phyloP scores from a whole-genome alignment of 305 asterid genomes.

The Salvia sclarea region DNA sequence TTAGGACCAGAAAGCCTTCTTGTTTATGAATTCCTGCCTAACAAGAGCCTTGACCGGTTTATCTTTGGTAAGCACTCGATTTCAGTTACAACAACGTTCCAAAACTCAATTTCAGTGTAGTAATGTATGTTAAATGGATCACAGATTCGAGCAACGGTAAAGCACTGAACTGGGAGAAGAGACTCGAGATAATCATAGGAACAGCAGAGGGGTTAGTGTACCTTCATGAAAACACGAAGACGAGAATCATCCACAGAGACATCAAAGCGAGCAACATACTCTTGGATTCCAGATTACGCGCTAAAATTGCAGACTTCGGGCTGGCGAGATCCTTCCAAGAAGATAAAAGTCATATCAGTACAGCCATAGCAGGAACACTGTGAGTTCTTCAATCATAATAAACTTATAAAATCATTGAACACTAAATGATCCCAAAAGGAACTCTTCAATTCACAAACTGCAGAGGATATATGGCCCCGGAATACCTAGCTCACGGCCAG shows the following conservation, averaged over 20 bases:
- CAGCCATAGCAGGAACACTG: slow-evolving; percentile 93
- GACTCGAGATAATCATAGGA: slow-evolving; percentile 70
- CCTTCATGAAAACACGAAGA: slow-evolving; percentile 72
- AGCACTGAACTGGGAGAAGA: slow-evolving; percentile 73
- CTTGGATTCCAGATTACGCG: slow-evolving; percentile 60
- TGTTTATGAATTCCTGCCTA: slow-evolving; percentile 70
- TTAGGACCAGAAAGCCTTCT: slow-evolving; percentile 88
- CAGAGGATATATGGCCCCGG: slow-evolving; percentile 99
- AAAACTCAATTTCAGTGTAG: neutral
- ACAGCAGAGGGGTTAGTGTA: slow-evolving; percentile 79
- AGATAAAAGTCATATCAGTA: slow-evolving; percentile 83
- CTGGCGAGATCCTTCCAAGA: slow-evolving; percentile 85
- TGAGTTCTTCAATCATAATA: slow-evolving; percentile 40
- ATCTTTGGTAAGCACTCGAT: slow-evolving; percentile 52
- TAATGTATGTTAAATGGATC: slow-evolving; percentile 9
- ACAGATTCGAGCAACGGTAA: slow-evolving; percentile 66
- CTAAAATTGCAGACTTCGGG: slow-evolving; percentile 92
- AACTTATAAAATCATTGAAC: neutral
- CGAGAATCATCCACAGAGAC: slow-evolving; percentile 78
- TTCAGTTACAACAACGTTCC: neutral
- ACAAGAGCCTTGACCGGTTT: slow-evolving; percentile 73
- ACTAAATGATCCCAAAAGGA: neutral
- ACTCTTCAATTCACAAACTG: slow-evolving; percentile 10
- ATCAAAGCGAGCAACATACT: slow-evolving; percentile 85
- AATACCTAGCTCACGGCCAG: slow-evolving; percentile 79